Evolutionary conservation across 73 alveolate species (phyloP), one percentile per base, ranked within the genome.

Genomic region (Breviolum minutum): DNA sequence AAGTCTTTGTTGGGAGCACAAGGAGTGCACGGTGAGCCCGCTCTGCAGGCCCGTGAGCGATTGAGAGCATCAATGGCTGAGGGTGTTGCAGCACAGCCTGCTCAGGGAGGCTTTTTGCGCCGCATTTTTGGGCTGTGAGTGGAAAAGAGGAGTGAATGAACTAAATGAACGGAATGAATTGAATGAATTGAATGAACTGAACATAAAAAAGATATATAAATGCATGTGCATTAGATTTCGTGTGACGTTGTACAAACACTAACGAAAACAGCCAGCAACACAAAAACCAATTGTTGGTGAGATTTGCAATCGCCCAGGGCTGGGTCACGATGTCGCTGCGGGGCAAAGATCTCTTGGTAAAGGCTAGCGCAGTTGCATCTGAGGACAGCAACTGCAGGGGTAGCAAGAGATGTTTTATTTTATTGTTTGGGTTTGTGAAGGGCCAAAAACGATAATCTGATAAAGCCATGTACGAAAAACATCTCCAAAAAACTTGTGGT

Each of bases 271-370:
- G 24, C 8, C 77, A 17, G 77, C 54, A 68, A 68, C 77, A 68
- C 77, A 14, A 68, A 14, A 68, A 17, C 24, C n/a, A 68, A 14
- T 2, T 6, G n/a, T n/a, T n/a, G 77, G 17, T 22, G 77, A 22
- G 77, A 17, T 68, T 68, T 22, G n/a, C 24, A 1, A 14, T 2
- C 24, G 64, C 89, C 68, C 70, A 91, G 97, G 97, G 97, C 97
- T 91, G 97, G 97, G 97, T 91, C 64, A 91, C 97, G 24, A 91
- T 91, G 97, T 73, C 63, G 71, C 97, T 91, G 16, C 63, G 66
- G 63, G 97, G 97, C 76, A 91, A 91, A 79, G 97, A 91, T 64
- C 97, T 91, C 63, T 29, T 91, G 68, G 97, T 80, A 79, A 91
- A 91, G 89, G 97, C 89, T 19, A 74, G 62, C 62, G 60, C 83